Conservation (phyloP, 164 flowering plant genomes). For the Houttuynia cordata region DNA sequence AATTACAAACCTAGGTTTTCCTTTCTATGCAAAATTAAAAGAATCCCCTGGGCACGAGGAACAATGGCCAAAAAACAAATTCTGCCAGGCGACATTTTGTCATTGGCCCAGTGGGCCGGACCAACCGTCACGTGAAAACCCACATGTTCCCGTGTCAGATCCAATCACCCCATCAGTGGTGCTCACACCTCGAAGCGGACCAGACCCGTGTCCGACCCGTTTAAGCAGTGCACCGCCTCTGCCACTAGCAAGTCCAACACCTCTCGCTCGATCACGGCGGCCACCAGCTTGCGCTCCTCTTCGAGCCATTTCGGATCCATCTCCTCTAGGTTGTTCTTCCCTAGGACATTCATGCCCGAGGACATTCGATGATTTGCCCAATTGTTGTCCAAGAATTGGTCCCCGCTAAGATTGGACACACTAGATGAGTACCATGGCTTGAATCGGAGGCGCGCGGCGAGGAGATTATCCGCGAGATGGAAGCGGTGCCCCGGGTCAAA, state of each 20-base stretch:
- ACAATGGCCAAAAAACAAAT: too few relatives aligned
- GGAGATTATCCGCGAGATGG: conserved; percentile 16
- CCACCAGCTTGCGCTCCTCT: conserved; percentile 17
- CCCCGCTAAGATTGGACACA: conserved; percentile 12
- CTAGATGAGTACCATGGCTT: conserved; percentile 22
- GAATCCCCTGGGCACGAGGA: too few relatives aligned
- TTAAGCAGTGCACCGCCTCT: conserved; percentile 4
- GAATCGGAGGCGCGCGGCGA: conserved; percentile 23
- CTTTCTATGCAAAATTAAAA: too few relatives aligned
- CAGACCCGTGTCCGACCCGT: not conserved
- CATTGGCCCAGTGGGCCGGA: not conserved
- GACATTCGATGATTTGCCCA: conserved; percentile 38
- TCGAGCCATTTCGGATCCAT: not conserved
- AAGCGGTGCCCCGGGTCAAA: conserved; percentile 37
- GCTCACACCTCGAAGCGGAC: too few relatives aligned
- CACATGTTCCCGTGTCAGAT: not conserved
- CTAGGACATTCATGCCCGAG: conserved; percentile 54
- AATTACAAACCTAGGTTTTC: too few relatives aligned
- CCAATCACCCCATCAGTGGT: too few relatives aligned
- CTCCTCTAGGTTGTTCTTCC: conserved; percentile 33
- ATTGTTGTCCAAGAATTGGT: conserved; percentile 22
- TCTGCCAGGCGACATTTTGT: too few relatives aligned
- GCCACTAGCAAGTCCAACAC: conserved; percentile 16
- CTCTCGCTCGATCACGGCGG: conserved; percentile 13
- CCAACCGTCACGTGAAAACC: not conserved